Conservation (phyloP, 1,284 basidiomycete genomes). For the Vanrija sp. region DNA sequence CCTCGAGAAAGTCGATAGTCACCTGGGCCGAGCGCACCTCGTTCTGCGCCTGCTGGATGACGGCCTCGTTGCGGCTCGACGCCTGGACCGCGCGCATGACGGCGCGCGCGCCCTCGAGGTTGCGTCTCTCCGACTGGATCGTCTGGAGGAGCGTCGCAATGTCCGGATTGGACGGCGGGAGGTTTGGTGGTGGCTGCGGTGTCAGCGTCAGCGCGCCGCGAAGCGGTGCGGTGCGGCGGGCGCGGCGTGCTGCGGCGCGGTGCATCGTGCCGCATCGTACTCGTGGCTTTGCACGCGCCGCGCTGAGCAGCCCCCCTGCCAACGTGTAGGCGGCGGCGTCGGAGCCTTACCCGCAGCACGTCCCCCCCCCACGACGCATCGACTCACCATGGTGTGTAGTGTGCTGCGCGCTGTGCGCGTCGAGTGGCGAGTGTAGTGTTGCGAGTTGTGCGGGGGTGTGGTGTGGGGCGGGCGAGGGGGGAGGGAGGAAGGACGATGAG, state of each 20-base stretch:
- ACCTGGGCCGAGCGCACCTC: constrained; percentile 47
- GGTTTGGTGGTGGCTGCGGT: constrained; percentile 24
- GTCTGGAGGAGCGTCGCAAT: constrained; percentile 43
- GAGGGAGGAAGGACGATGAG: no score
- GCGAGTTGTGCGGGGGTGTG: no score
- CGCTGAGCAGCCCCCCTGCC: no score
- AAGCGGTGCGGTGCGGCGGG: background rate
- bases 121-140: constrained; percentile 44
- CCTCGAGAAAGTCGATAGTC: constrained; percentile 46
- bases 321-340: no score
- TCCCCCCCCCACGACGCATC: no score
- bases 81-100: constrained; percentile 48
- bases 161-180: constrained; percentile 19
- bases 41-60: constrained; percentile 49
- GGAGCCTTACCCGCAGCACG: no score
- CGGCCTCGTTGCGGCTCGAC: constrained; percentile 46
- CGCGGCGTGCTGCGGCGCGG: background rate
- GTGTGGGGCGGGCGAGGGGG: no score
- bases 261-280: background rate
- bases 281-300: no score
- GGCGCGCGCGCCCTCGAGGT: constrained; percentile 48
- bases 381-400: background rate
- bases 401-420: background rate
- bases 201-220: background rate
- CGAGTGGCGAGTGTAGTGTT: no score